Evolutionary conservation across 805 yeast species (phyloP), one percentile per base, ranked within the genome.

Genomic region (Lipomyces anomalus): DNA sequence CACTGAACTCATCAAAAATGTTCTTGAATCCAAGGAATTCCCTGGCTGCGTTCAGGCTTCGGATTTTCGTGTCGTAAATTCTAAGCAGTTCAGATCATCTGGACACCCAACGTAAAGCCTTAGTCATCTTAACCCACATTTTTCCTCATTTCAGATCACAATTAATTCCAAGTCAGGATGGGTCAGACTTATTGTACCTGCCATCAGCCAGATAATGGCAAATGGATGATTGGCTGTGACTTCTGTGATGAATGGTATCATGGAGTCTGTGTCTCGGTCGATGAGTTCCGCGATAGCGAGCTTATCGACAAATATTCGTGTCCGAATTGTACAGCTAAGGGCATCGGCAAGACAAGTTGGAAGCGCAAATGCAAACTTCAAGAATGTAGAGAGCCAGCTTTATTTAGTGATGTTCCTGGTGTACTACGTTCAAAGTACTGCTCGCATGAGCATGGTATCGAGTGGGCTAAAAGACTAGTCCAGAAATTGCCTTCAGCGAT

Each of bases 161-260:
- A n/a, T n/a, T n/a, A n/a, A n/a, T n/a, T n/a, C n/a, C n/a, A n/a
- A n/a, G n/a, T n/a, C n/a, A n/a, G n/a, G n/a, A n/a, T n/a, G n/a
- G n/a, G n/a, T n/a, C n/a, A n/a, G 30, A 26, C 30, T 9, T 9
- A 72, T 57, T 88, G 97, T 61, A 65, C 80, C 0, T 88, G 97
- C 61, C 72, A 92, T 32, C 74, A 73, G 49, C 82, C 87, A 0
- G 96, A 89, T 57, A 71, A 74, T 48, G 92, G 89, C 1, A 80
- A 78, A 47, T 67, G 88, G 61, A 89, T 89, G 97, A 83, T 89
- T n/a, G 86, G 84, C 0, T 88, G 97, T 61, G 96, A 88, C 61
- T 89, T 86, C 4, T 89, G 97, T 65, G 95, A 87, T 58, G 95
- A 86, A 47, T 89, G 97, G 97, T 89, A 74, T 60, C 97, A 89